phyloP scores from a whole-genome alignment of 768 basidiomycete species.

The Clavaria fumosa region DNA sequence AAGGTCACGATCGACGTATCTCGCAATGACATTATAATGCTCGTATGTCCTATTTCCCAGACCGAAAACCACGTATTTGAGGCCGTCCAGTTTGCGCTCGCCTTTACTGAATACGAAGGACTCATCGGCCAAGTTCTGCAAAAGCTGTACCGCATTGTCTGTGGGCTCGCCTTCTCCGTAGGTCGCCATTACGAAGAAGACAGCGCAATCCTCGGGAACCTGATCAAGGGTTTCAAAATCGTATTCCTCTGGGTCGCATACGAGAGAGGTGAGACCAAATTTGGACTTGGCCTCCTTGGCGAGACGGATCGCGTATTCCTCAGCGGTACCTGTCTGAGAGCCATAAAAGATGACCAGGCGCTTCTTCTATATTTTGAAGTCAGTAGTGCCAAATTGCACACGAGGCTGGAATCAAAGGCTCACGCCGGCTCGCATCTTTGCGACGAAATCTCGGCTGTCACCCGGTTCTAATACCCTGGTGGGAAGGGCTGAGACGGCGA shows the following conservation, averaged over 20 bases:
- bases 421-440: conserved; percentile 89
- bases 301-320: conserved; percentile 93
- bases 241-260: conserved; percentile 97
- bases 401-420: conserved; percentile 18
- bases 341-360: conserved; percentile 95
- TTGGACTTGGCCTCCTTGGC: conserved; percentile 97
- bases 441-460: conserved; percentile 88
- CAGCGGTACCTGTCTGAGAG: conserved; percentile 96
- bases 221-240: conserved; percentile 94
- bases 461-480: conserved; percentile 45
- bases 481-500: conserved; percentile 24
- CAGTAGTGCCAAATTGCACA: conserved; percentile 3
- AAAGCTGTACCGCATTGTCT: conserved; percentile 89
- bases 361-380: conserved; percentile 54
- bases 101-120: conserved; percentile 80
- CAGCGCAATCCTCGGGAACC: conserved; percentile 73
- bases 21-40: conserved; percentile 86
- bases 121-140: conserved; percentile 82
- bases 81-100: conserved; percentile 54
- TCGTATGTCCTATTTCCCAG: conserved; percentile 92
- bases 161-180: conserved; percentile 99
- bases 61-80: conserved; percentile 91
- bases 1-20: conserved; percentile 60
- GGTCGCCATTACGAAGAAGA: conserved; percentile 93
- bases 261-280: conserved; percentile 88